Evolutionary conservation across 225 moss, liverwort and hornwort genomes (phyloP).

Genomic region (Asterella californica): DNA sequence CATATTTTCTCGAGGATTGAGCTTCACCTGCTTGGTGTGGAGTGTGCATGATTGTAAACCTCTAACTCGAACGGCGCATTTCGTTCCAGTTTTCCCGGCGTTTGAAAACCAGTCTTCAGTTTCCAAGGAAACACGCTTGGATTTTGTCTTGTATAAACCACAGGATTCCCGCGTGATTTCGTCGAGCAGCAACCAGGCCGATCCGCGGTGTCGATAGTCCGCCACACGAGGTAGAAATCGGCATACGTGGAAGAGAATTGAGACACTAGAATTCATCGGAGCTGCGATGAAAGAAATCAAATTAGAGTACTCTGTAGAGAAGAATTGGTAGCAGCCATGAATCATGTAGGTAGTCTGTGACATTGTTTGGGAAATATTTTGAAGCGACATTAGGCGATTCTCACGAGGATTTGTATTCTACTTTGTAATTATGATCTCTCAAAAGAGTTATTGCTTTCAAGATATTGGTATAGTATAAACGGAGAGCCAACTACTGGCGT

Average conservation of each 20-base stretch:
- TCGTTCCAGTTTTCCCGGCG: constrained; percentile 4
- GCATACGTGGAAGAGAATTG: background rate
- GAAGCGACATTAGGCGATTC: constrained; percentile 11
- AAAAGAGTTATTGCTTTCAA: background rate
- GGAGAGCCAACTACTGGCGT: background rate
- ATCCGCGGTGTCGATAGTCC: constrained; percentile 1
- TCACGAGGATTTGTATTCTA: constrained; percentile 10
- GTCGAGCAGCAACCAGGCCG: background rate
- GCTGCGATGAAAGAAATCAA: background rate
- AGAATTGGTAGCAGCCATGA: constrained; percentile 1
- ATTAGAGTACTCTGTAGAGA: background rate
- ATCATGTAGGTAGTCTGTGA: background rate
- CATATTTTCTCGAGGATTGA: background rate
- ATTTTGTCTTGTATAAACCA: constrained; percentile 5
- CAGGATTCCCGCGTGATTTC: background rate
- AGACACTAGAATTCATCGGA: background rate
- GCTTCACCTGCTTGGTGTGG: constrained; percentile 4
- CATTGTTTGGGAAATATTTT: constrained; percentile 6
- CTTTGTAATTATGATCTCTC: constrained; percentile 4
- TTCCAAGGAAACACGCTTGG: background rate
- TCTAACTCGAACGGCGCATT: background rate
- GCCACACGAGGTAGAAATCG: background rate
- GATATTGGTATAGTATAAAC: background rate
- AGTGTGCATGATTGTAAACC: constrained; percentile 3
- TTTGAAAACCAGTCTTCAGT: background rate